A percentile compares a stretch with the other conserved stretches of the same genome.
phyloP scores from a whole-genome alignment of 2,329 filamentous ascomycete genomes.

The Aspergillus thermomutatus region DNA sequence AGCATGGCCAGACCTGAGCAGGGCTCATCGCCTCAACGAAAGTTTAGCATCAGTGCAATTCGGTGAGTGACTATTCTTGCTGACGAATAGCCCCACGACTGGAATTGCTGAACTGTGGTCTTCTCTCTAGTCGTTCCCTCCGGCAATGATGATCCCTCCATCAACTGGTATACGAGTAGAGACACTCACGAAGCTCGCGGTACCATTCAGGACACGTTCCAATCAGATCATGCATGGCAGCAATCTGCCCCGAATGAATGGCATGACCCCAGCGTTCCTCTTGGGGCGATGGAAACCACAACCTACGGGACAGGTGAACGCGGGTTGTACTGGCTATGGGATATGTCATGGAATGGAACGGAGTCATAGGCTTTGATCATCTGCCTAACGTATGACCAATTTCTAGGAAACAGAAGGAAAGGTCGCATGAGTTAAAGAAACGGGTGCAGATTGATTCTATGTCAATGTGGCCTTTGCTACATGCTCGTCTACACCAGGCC shows the following conservation, averaged over 20 bases:
- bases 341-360: constrained; percentile 23
- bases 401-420: neutral
- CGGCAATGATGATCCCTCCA: constrained; percentile 6
- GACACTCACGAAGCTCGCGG: neutral
- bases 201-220: neutral
- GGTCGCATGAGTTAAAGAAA: neutral
- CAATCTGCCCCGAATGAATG: constrained; percentile 7
- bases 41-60: constrained; percentile 23
- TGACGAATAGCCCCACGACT: neutral
- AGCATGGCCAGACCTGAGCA: constrained; percentile 6
- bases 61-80: constrained; percentile 8
- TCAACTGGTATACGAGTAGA: neutral
- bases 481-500: constrained; percentile 19
- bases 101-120: neutral
- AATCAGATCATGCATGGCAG: constrained; percentile 3
- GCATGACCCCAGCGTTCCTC: constrained; percentile 3
- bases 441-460: neutral
- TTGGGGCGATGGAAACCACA: neutral
- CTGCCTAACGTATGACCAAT: neutral
- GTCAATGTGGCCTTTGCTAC: constrained; percentile 9
- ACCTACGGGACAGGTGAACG: constrained; percentile 15
- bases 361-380: neutral
- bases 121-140: constrained; percentile 7
- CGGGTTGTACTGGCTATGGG: constrained; percentile 31
- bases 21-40: constrained; percentile 19